Percentiles rank a stretch among this genome's conserved stretches.
These are phyloP conservation scores for Macrolepiota fuliginosa DNA, from an alignment of 768 basidiomycete genomes.

Conservation along the genomic window DNA sequence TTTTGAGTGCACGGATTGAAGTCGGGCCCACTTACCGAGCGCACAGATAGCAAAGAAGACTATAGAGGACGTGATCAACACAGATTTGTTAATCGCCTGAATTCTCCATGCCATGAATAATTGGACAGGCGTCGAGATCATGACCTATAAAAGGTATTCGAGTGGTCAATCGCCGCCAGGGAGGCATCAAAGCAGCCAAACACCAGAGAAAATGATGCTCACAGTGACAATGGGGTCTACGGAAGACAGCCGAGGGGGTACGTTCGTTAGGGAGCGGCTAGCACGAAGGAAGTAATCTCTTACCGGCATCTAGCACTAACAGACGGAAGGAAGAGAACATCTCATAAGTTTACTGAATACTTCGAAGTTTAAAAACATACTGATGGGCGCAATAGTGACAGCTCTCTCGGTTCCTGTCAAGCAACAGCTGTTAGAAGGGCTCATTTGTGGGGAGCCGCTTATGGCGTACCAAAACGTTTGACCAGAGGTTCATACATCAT, in stretches of 20 bases:
- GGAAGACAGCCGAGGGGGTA: not conserved
- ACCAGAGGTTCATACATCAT: conserved; percentile 48
- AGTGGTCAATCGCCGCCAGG: not conserved
- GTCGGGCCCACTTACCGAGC: conserved; percentile 22
- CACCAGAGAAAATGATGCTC: conserved; percentile 2
- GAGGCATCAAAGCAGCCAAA: not conserved
- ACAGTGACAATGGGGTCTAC: conserved; percentile 33
- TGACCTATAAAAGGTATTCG: conserved; percentile 23
- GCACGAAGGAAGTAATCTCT: not conserved
- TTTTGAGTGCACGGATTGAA: not conserved
- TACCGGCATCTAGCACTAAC: conserved; percentile 29
- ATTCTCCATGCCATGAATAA: conserved; percentile 41
- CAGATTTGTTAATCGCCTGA: conserved; percentile 27
- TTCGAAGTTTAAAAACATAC: conserved; percentile 1
- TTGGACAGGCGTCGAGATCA: conserved; percentile 38
- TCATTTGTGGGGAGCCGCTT: conserved; percentile 3
- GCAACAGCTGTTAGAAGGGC: not conserved
- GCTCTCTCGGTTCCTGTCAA: not conserved
- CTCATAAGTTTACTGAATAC: conserved; percentile 19
- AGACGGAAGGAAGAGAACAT: not conserved
- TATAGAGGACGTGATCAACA: conserved; percentile 25
- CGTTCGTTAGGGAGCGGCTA: not conserved
- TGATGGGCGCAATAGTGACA: conserved; percentile 7
- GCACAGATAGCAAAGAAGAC: conserved; percentile 26
- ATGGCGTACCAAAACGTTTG: conserved; percentile 26